A percentile compares a stretch with the other conserved stretches of the same genome.
phyloP scores from a whole-genome alignment of 495 filamentous ascomycete species.

The Aspergillus hancockii region DNA sequence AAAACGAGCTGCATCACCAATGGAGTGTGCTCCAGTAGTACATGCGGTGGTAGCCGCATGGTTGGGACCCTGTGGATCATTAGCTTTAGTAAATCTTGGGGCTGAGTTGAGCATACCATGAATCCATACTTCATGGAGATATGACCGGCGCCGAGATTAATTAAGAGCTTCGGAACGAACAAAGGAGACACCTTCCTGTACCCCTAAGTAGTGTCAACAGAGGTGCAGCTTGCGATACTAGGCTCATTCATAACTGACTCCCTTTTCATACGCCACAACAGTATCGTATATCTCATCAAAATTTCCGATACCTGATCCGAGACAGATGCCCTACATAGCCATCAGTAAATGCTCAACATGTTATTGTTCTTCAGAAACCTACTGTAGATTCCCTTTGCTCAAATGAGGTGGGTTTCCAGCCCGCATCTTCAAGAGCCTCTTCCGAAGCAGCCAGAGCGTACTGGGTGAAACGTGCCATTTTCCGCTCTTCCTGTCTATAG shows the following conservation, averaged over 20 bases:
- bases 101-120: slow-evolving; percentile 44
- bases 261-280: slow-evolving; percentile 71
- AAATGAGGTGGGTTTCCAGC: slow-evolving; percentile 65
- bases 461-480: slow-evolving; percentile 89
- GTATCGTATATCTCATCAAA: slow-evolving; percentile 86
- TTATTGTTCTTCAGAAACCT: slow-evolving; percentile 5
- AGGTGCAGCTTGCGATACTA: not conserved
- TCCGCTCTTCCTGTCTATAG: slow-evolving; percentile 62
- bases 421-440: slow-evolving; percentile 84
- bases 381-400: slow-evolving; percentile 70
- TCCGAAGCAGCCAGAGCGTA: slow-evolving; percentile 86
- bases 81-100: not conserved
- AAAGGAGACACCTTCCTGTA: slow-evolving; percentile 90
- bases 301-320: slow-evolving; percentile 96
- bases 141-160: slow-evolving; percentile 92
- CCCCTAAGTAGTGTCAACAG: slow-evolving; percentile 51
- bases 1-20: slow-evolving; percentile 89
- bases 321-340: slow-evolving; percentile 67
- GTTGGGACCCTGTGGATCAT: slow-evolving; percentile 67
- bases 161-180: slow-evolving; percentile 89
- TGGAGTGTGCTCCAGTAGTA: slow-evolving; percentile 90
- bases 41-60: slow-evolving; percentile 92
- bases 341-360: not conserved
- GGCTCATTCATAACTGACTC: slow-evolving; percentile 49
- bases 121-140: slow-evolving; percentile 93